phyloP scores from a whole-genome alignment of 2,329 filamentous ascomycete species.

The Cercospora sp. region DNA sequence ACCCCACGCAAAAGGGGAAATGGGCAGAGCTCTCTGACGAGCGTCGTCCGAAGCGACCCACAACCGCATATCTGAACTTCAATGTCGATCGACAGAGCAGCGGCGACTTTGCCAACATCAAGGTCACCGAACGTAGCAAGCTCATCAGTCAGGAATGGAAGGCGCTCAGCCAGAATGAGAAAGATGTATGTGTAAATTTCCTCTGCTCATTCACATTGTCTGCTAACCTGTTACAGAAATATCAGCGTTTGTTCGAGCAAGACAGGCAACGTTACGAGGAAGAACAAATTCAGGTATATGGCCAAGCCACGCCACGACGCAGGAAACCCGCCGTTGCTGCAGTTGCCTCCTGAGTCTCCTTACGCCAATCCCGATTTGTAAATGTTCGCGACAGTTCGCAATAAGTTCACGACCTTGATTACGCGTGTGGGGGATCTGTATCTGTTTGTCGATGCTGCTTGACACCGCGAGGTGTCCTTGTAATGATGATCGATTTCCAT shows the following conservation, averaged over 20 bases:
- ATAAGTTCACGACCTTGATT: neutral
- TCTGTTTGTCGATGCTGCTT: neutral
- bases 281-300: slow-evolving; percentile 13
- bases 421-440: neutral
- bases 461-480: neutral
- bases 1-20: slow-evolving; percentile 18
- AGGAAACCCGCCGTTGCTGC: neutral
- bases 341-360: neutral
- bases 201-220: neutral
- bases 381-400: neutral
- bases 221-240: slow-evolving; percentile 24
- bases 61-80: slow-evolving; percentile 49
- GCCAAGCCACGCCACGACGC: neutral
- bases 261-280: slow-evolving; percentile 19
- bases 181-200: slow-evolving; percentile 43
- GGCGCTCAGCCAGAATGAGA: slow-evolving; percentile 48
- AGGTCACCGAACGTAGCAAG: slow-evolving; percentile 42
- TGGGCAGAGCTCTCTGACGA: slow-evolving; percentile 54
- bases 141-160: slow-evolving; percentile 53
- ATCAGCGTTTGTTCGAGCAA: slow-evolving; percentile 14
- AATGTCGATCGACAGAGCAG: slow-evolving; percentile 45
- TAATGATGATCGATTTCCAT: neutral
- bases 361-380: neutral
- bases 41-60: slow-evolving; percentile 51
- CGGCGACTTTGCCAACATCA: slow-evolving; percentile 55